These are phyloP conservation scores for Colletotrichum spinosum DNA, from an alignment of 2,329 filamentous ascomycete genomes.

Conservation along the genomic window DNA sequence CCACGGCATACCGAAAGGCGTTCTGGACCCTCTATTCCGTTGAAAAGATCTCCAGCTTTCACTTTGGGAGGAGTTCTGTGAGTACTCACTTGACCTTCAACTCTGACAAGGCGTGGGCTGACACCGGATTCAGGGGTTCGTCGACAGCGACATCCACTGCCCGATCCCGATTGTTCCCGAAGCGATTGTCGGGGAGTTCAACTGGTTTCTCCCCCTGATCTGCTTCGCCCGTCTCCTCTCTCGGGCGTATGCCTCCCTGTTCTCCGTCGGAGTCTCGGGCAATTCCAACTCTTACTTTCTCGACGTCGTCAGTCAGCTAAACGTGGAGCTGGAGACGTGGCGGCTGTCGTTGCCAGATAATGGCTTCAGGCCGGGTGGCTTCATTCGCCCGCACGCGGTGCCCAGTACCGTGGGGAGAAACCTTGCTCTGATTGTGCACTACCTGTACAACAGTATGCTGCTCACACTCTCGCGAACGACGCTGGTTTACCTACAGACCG, in stretches of 20 bases:
- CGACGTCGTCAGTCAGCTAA: constrained; percentile 42
- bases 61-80: constrained; percentile 46
- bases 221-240: constrained; percentile 45
- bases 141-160: constrained; percentile 47
- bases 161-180: constrained; percentile 43
- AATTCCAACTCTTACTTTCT: constrained; percentile 42
- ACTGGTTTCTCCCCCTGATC: constrained; percentile 43
- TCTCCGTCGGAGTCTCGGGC: constrained; percentile 43
- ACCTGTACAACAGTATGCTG: constrained; percentile 44
- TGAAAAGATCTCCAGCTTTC: constrained; percentile 44
- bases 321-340: constrained; percentile 45
- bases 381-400: constrained; percentile 28
- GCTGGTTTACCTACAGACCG: constrained; percentile 36
- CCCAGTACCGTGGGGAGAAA: constrained; percentile 25
- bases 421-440: constrained; percentile 39
- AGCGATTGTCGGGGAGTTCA: constrained; percentile 40
- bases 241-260: constrained; percentile 44
- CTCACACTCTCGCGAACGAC: constrained; percentile 44
- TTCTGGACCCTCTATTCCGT: constrained; percentile 45
- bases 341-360: constrained; percentile 42
- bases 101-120: rapidly evolving
- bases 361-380: constrained; percentile 35
- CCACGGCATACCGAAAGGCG: constrained; percentile 42
- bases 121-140: constrained; percentile 40
- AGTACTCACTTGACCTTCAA: background rate